phyloP scores from a whole-genome alignment of 805 yeast species.

The Myxozyma neotropica region DNA sequence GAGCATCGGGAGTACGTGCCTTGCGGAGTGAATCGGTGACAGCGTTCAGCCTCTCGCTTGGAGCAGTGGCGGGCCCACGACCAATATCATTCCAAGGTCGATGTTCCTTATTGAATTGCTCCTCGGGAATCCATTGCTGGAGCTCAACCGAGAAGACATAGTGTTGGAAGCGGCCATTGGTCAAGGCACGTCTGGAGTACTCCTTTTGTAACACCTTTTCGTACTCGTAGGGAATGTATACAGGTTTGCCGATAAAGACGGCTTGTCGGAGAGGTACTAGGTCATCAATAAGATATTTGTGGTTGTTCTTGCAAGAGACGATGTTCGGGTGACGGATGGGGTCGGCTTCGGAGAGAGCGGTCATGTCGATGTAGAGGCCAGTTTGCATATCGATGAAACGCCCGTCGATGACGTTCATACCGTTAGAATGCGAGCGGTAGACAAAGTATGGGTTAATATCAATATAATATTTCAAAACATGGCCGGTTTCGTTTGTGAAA shows the following conservation, averaged over 20 bases:
- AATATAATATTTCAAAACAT: slow-evolving; percentile 50
- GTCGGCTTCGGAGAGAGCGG: slow-evolving; percentile 49
- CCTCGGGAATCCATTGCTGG: slow-evolving; percentile 27
- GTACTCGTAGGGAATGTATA: slow-evolving; percentile 50
- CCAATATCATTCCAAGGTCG: slow-evolving; percentile 19
- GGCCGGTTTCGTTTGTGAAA: slow-evolving; percentile 69
- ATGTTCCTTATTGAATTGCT: slow-evolving; percentile 14
- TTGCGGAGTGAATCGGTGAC: neutral
- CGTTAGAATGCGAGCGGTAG: slow-evolving; percentile 53
- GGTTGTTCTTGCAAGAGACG: slow-evolving; percentile 57
- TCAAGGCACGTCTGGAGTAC: slow-evolving; percentile 39
- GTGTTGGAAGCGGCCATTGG: slow-evolving; percentile 16
- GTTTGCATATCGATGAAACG: slow-evolving; percentile 63
- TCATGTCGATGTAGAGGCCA: slow-evolving; percentile 61
- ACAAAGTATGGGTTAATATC: slow-evolving; percentile 55
- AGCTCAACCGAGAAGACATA: slow-evolving; percentile 15
- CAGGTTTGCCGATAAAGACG: slow-evolving; percentile 59
- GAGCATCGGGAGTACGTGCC: neutral
- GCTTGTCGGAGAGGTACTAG: slow-evolving; percentile 58
- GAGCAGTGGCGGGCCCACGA: slow-evolving; percentile 15
- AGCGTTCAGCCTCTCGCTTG: slow-evolving; percentile 1
- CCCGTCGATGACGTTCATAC: slow-evolving; percentile 55
- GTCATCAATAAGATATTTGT: slow-evolving; percentile 54
- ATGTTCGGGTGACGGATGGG: slow-evolving; percentile 30
- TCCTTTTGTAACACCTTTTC: slow-evolving; percentile 46